Evolutionary conservation across 176 grass and related monocot genomes (phyloP).

Genomic region (Zoysia japonica): DNA sequence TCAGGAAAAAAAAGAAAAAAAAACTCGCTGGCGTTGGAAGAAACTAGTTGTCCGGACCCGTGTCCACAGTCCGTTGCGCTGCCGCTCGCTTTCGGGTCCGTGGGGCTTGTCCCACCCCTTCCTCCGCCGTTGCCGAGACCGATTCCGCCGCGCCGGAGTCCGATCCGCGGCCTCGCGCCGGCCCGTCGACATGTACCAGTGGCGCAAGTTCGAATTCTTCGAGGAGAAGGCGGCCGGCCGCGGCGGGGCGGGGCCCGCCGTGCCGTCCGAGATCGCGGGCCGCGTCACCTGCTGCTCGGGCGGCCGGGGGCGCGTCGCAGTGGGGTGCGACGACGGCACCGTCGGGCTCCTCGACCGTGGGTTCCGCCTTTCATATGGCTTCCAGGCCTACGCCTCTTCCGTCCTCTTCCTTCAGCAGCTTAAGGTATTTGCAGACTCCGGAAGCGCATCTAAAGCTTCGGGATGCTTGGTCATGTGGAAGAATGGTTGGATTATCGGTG

Average conservation of each 20-base stretch:
- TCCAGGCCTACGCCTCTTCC: slow-evolving; percentile 69
- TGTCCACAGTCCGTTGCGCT: too few species aligned
- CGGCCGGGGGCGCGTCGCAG: slow-evolving; percentile 68
- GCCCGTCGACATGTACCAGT: slow-evolving; percentile 68
- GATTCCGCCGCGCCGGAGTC: neutral
- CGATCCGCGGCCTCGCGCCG: slow-evolving; percentile 9
- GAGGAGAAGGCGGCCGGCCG: slow-evolving; percentile 79
- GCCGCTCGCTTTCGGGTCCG: too few species aligned
- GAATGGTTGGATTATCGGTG: neutral
- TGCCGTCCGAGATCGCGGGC: slow-evolving; percentile 69
- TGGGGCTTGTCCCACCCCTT: neutral
- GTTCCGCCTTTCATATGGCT: slow-evolving; percentile 66
- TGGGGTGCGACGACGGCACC: slow-evolving; percentile 84
- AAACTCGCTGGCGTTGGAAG: too few species aligned
- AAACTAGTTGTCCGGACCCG: too few species aligned
- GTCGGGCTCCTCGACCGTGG: slow-evolving; percentile 78
- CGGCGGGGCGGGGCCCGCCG: slow-evolving; percentile 39
- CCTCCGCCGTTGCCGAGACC: slow-evolving; percentile 6
- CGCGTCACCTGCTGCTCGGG: slow-evolving; percentile 76
- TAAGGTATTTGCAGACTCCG: slow-evolving; percentile 53
- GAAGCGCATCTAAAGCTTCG: neutral
- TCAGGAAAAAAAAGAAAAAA: too few species aligned
- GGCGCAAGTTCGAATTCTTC: slow-evolving; percentile 94
- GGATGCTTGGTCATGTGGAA: neutral
- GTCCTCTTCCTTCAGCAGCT: slow-evolving; percentile 93